These are phyloP conservation scores for Boletus semigastroideus DNA, from an alignment of 1,284 basidiomycete genomes.

Conservation along the genomic window DNA sequence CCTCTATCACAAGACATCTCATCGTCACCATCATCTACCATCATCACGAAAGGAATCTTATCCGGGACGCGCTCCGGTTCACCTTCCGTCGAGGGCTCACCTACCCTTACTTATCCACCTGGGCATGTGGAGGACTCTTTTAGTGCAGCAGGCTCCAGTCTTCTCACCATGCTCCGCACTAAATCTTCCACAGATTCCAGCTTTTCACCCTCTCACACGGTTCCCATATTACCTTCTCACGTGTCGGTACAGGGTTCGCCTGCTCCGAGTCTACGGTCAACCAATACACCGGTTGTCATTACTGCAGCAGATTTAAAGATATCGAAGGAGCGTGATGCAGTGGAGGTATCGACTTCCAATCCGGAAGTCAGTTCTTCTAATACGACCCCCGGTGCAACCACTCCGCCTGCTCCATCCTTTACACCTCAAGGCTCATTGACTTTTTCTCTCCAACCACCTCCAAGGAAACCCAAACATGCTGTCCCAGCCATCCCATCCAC, in stretches of 20 bases:
- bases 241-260: slow-evolving; percentile 23
- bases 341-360: slow-evolving; percentile 4
- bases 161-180: slow-evolving; percentile 52
- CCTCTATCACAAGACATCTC: slow-evolving; percentile 38
- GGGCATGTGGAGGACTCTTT: slow-evolving; percentile 47
- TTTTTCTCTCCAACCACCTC: slow-evolving; percentile 62
- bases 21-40: slow-evolving; percentile 25
- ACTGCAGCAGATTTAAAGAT: slow-evolving; percentile 52
- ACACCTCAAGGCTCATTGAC: slow-evolving; percentile 20
- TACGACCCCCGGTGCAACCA: slow-evolving; percentile 15
- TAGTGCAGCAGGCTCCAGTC: slow-evolving; percentile 50
- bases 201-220: slow-evolving; percentile 24
- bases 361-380: slow-evolving; percentile 22
- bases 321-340: slow-evolving; percentile 43
- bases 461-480: slow-evolving; percentile 48
- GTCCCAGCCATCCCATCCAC: neutral
- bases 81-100: slow-evolving; percentile 45
- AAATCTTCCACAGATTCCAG: slow-evolving; percentile 35
- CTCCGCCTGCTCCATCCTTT: slow-evolving; percentile 15
- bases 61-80: slow-evolving; percentile 56
- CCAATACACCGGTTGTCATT: slow-evolving; percentile 24
- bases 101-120: slow-evolving; percentile 12
- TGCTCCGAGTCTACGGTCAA: slow-evolving; percentile 32
- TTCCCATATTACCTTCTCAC: slow-evolving; percentile 21
- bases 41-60: slow-evolving; percentile 56